Percentiles rank a stretch among this genome's conserved stretches.
Conservation (phyloP, 805 yeast species). For the Myxozyma kluyveri region DNA sequence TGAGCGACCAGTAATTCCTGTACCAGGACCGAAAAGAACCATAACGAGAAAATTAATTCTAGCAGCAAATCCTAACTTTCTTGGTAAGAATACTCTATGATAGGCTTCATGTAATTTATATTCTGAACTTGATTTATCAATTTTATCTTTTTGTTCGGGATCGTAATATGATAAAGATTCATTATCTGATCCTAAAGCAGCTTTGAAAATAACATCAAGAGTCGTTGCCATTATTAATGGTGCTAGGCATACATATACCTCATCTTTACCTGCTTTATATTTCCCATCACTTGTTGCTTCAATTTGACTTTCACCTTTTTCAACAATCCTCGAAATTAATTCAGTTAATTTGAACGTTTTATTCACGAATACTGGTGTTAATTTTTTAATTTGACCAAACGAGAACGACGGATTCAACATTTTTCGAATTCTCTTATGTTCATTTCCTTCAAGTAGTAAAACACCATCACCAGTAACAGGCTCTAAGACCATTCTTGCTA, state of each 20-base stretch:
- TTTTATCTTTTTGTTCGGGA: not conserved
- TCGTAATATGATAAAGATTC: constrained; percentile 7
- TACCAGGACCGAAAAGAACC: constrained; percentile 3
- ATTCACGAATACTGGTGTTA: constrained; percentile 16
- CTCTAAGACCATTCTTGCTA: constrained; percentile 3
- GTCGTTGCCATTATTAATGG: constrained; percentile 17
- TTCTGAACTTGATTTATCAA: constrained; percentile 2
- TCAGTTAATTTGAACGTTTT: constrained; percentile 9
- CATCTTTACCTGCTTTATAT: not conserved
- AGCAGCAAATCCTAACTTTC: not conserved
- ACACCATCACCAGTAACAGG: constrained; percentile 21
- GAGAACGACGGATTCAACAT: constrained; percentile 20
- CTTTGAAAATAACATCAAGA: constrained; percentile 22
- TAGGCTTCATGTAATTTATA: constrained; percentile 18
- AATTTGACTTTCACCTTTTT: not conserved
- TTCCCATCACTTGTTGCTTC: not conserved
- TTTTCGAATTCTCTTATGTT: constrained; percentile 20
- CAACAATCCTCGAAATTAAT: constrained; percentile 3
- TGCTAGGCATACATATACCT: constrained; percentile 6
- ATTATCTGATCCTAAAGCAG: constrained; percentile 22
- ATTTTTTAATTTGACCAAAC: constrained; percentile 23
- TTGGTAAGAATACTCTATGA: constrained; percentile 5
- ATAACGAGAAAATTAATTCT: not conserved
- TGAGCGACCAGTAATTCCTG: constrained; percentile 8
- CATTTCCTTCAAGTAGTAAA: constrained; percentile 22